Conservation (phyloP, 768 basidiomycete genomes). For the Russula olivacea region DNA sequence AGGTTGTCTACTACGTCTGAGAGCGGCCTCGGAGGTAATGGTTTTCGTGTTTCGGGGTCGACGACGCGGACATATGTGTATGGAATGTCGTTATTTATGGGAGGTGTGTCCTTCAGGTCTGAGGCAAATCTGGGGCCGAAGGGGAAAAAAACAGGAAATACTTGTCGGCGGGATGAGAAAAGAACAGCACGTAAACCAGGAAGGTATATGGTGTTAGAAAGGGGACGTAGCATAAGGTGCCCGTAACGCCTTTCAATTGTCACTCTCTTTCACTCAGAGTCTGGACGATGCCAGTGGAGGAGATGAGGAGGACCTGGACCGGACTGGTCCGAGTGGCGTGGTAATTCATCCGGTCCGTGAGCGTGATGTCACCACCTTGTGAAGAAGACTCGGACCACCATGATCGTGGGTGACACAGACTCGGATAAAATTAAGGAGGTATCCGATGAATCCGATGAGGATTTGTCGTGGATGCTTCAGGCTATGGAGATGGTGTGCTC, state of each 20-base stretch:
- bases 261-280: too few relatives aligned
- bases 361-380: too few relatives aligned
- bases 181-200: not conserved
- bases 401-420: not conserved
- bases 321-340: too few relatives aligned
- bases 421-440: not conserved
- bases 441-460: conserved; percentile 28
- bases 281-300: too few relatives aligned
- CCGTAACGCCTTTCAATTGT: not conserved
- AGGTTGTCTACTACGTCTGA: conserved; percentile 17
- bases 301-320: too few relatives aligned
- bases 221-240: conserved; percentile 9
- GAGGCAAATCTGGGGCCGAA: conserved; percentile 4
- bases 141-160: not conserved
- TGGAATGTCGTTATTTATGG: conserved; percentile 23
- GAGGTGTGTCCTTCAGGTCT: conserved; percentile 7
- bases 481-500: conserved; percentile 73
- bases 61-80: conserved; percentile 24
- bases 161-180: not conserved
- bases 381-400: not conserved
- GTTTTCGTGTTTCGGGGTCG: conserved; percentile 22
- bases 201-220: not conserved
- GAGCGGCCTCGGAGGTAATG: conserved; percentile 15
- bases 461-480: conserved; percentile 71
- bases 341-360: not conserved